phyloP scores from a whole-genome alignment of 1,284 basidiomycete genomes.

The Papiliotrema flavescens region DNA sequence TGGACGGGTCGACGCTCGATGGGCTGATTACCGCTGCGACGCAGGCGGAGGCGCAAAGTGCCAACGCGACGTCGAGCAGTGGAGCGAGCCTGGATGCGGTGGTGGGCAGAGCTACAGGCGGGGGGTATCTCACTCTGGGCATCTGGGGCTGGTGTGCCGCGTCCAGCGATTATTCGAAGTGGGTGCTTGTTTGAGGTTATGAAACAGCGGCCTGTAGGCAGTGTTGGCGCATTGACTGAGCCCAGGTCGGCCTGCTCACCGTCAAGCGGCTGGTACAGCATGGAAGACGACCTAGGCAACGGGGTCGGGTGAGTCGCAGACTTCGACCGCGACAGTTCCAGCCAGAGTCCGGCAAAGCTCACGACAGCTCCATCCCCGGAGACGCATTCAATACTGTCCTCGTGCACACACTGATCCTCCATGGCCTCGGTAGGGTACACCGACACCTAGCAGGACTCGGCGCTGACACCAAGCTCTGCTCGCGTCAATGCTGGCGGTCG shows the following conservation, averaged over 20 bases:
- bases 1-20: background rate
- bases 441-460: background rate
- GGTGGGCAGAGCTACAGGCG: background rate
- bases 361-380: background rate
- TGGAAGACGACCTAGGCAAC: conserved; percentile 12
- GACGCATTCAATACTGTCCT: conserved; percentile 16
- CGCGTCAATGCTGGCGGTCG: conserved; percentile 15
- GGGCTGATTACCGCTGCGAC: background rate
- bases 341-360: background rate
- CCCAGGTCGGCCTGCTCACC: conserved; percentile 15
- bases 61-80: background rate
- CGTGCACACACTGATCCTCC: conserved; percentile 17
- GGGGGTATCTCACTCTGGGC: conserved; percentile 14
- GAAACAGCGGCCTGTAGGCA: background rate
- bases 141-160: conserved; percentile 32
- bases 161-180: conserved; percentile 4
- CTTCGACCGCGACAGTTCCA: no score
- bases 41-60: background rate
- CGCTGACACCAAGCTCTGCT: conserved; percentile 16
- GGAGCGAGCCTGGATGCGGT: background rate
- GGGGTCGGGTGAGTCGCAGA: conserved; percentile 11
- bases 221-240: conserved; percentile 1
- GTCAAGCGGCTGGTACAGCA: conserved; percentile 17
- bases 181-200: background rate
- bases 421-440: conserved; percentile 17